A percentile compares a stretch with the other conserved stretches of the same genome.
phyloP scores from a whole-genome alignment of 805 yeast species.

The Candida endomychidarum region DNA sequence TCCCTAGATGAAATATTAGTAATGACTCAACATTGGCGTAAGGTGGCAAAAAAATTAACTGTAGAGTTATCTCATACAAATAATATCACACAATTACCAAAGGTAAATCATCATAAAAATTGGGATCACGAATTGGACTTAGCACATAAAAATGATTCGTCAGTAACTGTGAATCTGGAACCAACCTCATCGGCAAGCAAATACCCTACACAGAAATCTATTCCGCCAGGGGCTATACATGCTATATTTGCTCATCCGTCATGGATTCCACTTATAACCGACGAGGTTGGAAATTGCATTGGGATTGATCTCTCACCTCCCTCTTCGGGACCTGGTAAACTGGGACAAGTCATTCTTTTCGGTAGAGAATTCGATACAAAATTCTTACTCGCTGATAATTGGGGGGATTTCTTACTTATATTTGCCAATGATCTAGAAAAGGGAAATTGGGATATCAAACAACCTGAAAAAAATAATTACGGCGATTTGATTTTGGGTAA shows the following conservation, averaged over 20 bases:
- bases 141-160: slow-evolving; percentile 9
- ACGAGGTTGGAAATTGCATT: slow-evolving; percentile 85
- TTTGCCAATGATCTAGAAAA: slow-evolving; percentile 86
- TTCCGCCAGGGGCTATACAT: slow-evolving; percentile 76
- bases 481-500: slow-evolving; percentile 64
- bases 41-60: slow-evolving; percentile 50
- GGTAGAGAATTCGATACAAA: slow-evolving; percentile 95
- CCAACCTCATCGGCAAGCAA: background rate
- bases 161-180: slow-evolving; percentile 1
- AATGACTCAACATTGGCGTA: slow-evolving; percentile 85
- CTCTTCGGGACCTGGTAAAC: slow-evolving; percentile 55
- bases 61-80: slow-evolving; percentile 23
- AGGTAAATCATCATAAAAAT: slow-evolving; percentile 14
- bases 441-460: slow-evolving; percentile 75
- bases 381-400: slow-evolving; percentile 79
- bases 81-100: slow-evolving; percentile 22
- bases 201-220: slow-evolving; percentile 45
- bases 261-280: slow-evolving; percentile 92
- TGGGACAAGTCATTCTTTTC: slow-evolving; percentile 90
- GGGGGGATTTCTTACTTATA: slow-evolving; percentile 82
- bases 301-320: slow-evolving; percentile 79
- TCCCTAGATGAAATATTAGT: slow-evolving; percentile 77
- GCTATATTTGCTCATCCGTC: slow-evolving; percentile 80
- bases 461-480: slow-evolving; percentile 44
- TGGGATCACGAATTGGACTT: slow-evolving; percentile 6